A percentile compares a stretch with the other conserved stretches of the same genome.
These are phyloP conservation scores for Kwoniella botswanensis DNA, from an alignment of 768 basidiomycete species.

Conservation along the genomic window DNA sequence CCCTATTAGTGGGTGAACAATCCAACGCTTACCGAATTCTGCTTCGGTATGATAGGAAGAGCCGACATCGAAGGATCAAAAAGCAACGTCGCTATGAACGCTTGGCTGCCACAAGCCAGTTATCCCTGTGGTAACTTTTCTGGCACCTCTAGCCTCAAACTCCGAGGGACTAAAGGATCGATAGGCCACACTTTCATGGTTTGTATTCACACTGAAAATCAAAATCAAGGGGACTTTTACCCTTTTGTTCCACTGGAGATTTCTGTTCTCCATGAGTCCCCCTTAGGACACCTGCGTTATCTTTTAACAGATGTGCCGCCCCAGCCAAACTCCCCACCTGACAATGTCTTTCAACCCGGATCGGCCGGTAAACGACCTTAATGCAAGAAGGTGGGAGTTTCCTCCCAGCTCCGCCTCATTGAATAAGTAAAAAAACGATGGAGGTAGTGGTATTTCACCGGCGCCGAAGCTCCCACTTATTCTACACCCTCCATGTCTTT, in stretches of 20 bases:
- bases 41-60: constrained; percentile 77
- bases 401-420: constrained; percentile 73
- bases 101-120: constrained; percentile 80
- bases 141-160: constrained; percentile 80
- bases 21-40: constrained; percentile 79
- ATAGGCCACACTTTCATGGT: constrained; percentile 83
- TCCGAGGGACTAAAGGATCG: constrained; percentile 80
- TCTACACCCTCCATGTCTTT: constrained; percentile 80
- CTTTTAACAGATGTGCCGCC: constrained; percentile 78
- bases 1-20: constrained; percentile 81
- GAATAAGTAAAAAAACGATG: constrained; percentile 81
- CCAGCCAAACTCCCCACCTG: constrained; percentile 79
- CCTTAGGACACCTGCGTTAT: constrained; percentile 81
- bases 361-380: constrained; percentile 68
- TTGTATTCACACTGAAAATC: constrained; percentile 80
- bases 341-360: constrained; percentile 76
- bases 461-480: constrained; percentile 81
- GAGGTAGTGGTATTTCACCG: constrained; percentile 82
- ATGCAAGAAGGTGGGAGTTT: constrained; percentile 70
- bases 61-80: constrained; percentile 79
- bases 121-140: constrained; percentile 80
- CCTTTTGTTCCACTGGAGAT: constrained; percentile 79
- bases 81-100: constrained; percentile 81
- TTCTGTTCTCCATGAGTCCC: constrained; percentile 78
- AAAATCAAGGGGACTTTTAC: constrained; percentile 80